A percentile compares a stretch with the other conserved stretches of the same genome.
Evolutionary conservation across 352 stramenopile species (phyloP).

Genomic region (Phytophthora syringae): DNA sequence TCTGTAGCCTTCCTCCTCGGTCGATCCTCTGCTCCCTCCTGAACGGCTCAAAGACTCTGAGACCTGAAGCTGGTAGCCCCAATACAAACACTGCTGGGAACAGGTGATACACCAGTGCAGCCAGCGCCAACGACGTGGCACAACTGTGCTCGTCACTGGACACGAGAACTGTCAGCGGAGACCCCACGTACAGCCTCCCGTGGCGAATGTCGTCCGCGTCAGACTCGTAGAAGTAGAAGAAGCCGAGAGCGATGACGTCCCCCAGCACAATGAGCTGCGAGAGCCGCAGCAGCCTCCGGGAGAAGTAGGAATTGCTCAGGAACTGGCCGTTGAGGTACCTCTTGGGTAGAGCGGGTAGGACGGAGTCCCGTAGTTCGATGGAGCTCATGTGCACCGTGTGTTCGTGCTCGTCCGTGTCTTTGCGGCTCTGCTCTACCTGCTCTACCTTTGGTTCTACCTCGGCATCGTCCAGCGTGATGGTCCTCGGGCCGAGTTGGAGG

Average conservation of each 20-base stretch:
- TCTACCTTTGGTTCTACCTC: constrained; percentile 3
- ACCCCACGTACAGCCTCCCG: constrained; percentile 52
- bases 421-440: constrained; percentile 11
- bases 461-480: constrained; percentile 24
- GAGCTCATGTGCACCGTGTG: constrained; percentile 41
- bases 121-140: constrained; percentile 57
- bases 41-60: constrained; percentile 77
- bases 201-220: constrained; percentile 31
- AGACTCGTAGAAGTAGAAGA: constrained; percentile 66
- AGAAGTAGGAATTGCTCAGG: constrained; percentile 87
- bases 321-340: constrained; percentile 64
- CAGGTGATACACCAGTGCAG: constrained; percentile 74
- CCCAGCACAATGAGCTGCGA: constrained; percentile 67
- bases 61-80: constrained; percentile 65
- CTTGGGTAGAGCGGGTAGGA: constrained; percentile 38
- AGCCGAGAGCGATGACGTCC: constrained; percentile 59
- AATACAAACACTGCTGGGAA: constrained; percentile 69
- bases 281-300: constrained; percentile 60
- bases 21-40: constrained; percentile 71
- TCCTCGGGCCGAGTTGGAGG: constrained; percentile 19
- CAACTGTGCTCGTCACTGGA: constrained; percentile 49
- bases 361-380: constrained; percentile 31
- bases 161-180: constrained; percentile 51
- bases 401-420: constrained; percentile 14
- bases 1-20: constrained; percentile 59